These are phyloP conservation scores for Wallacemonas sp. DNA, from an alignment of 208 protist species.

Conservation along the genomic window DNA sequence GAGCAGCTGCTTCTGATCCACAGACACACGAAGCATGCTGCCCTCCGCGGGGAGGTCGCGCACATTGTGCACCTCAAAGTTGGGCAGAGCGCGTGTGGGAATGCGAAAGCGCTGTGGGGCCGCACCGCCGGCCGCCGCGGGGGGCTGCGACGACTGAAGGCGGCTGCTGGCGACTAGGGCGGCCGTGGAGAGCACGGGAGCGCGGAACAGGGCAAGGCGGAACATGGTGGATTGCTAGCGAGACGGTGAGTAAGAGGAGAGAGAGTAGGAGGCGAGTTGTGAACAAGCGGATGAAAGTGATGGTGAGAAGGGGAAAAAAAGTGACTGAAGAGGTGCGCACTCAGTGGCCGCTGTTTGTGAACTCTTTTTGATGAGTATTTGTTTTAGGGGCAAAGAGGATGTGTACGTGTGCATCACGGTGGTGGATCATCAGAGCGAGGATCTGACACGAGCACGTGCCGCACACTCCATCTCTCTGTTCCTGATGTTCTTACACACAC, in stretches of 20 bases:
- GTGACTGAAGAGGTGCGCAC: too few relatives aligned
- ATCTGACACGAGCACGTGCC: too few relatives aligned
- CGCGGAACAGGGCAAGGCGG: slow-evolving; percentile 11
- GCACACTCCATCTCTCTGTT: too few relatives aligned
- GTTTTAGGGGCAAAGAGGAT: too few relatives aligned
- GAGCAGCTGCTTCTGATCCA: slow-evolving; percentile 78
- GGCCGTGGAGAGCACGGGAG: slow-evolving; percentile 9
- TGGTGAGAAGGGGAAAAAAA: too few relatives aligned
- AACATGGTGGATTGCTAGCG: slow-evolving; percentile 3
- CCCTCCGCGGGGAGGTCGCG: slow-evolving; percentile 73
- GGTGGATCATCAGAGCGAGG: too few relatives aligned
- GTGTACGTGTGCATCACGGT: too few relatives aligned
- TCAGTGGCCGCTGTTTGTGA: too few relatives aligned
- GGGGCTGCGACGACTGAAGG: slow-evolving; percentile 11
- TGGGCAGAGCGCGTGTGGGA: slow-evolving; percentile 46
- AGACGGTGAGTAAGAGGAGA: background rate
- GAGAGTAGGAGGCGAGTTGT: background rate
- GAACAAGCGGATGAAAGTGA: too few relatives aligned
- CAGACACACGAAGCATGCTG: slow-evolving; percentile 76
- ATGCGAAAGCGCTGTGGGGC: slow-evolving; percentile 10
- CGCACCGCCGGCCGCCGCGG: background rate
- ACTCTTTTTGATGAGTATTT: too few relatives aligned
- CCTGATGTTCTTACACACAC: too few relatives aligned
- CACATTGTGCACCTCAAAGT: slow-evolving; percentile 88
- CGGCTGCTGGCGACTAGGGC: background rate